Percentiles rank a stretch among this genome's conserved stretches.
phyloP scores from a whole-genome alignment of 192 early-diverging fungal genomes.

The Backusella tarrabulga region DNA sequence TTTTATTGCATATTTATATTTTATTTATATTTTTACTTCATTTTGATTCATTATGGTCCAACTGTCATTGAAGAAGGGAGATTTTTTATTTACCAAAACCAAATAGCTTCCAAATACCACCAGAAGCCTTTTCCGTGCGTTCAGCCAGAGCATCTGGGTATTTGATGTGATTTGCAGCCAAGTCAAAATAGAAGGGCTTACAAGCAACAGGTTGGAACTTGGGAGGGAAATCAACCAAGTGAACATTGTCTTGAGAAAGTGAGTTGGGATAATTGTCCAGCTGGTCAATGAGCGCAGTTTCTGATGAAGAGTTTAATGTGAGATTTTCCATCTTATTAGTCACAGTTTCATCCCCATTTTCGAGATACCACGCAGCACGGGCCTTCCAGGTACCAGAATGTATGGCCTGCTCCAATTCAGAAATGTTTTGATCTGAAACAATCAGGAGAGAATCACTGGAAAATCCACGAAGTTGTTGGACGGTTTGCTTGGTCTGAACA shows the following conservation, averaged over 20 bases:
- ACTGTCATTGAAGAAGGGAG: background rate
- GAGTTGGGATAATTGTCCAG: constrained; percentile 54
- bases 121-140: constrained; percentile 12
- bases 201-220: constrained; percentile 57
- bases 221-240: constrained; percentile 70
- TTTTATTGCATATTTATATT: background rate
- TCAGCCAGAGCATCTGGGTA: constrained; percentile 40
- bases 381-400: constrained; percentile 53
- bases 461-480: constrained; percentile 34
- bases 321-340: constrained; percentile 38
- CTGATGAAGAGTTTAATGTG: constrained; percentile 39
- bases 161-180: constrained; percentile 68
- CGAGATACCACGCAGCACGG: constrained; percentile 52
- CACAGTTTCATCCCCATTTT: constrained; percentile 33
- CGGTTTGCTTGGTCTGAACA: constrained; percentile 46
- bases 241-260: constrained; percentile 33
- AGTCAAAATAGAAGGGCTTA: constrained; percentile 81
- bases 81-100: constrained; percentile 19
- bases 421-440: constrained; percentile 40
- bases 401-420: constrained; percentile 42
- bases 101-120: constrained; percentile 21
- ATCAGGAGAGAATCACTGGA: constrained; percentile 40
- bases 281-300: constrained; percentile 48
- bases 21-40: background rate
- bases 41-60: background rate